phyloP scores from a whole-genome alignment of 2,329 filamentous ascomycete species.

The Capronia americana region DNA sequence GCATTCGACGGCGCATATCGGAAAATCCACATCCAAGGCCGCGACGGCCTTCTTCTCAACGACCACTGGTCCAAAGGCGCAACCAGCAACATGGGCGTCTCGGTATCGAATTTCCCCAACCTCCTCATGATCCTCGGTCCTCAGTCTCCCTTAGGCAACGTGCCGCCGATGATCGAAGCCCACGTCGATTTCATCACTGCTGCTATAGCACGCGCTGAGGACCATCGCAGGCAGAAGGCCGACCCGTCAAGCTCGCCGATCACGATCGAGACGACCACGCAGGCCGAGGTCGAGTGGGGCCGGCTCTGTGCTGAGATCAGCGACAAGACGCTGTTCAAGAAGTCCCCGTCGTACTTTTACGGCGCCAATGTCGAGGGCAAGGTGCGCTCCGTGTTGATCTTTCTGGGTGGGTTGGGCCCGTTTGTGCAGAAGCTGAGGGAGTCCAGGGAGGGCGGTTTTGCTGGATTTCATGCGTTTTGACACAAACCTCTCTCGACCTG shows the following conservation, averaged over 20 bases:
- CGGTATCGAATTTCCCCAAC: slow-evolving; percentile 53
- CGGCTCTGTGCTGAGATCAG: slow-evolving; percentile 30
- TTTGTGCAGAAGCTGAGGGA: slow-evolving; percentile 27
- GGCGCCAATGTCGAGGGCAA: slow-evolving; percentile 63
- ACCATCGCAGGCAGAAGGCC: slow-evolving; percentile 49
- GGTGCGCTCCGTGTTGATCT: slow-evolving; percentile 31
- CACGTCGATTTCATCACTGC: slow-evolving; percentile 59
- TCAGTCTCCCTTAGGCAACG: slow-evolving; percentile 63
- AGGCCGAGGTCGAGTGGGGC: slow-evolving; percentile 59
- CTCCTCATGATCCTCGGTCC: slow-evolving; percentile 61
- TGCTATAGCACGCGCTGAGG: slow-evolving; percentile 20
- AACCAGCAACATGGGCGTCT: slow-evolving; percentile 50
- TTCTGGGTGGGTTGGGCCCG: slow-evolving; percentile 27
- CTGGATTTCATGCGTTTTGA: slow-evolving; percentile 9
- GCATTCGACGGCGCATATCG: slow-evolving; percentile 44
- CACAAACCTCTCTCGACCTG: too few relatives aligned
- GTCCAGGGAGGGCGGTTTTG: slow-evolving; percentile 16
- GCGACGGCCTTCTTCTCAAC: slow-evolving; percentile 45
- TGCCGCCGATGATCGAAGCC: slow-evolving; percentile 60
- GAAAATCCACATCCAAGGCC: slow-evolving; percentile 48
- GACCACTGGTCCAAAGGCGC: slow-evolving; percentile 48
- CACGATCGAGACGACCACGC: slow-evolving; percentile 14
- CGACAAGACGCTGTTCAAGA: slow-evolving; percentile 46
- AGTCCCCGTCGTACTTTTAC: slow-evolving; percentile 59
- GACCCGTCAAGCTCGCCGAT: slow-evolving; percentile 45